Percentiles rank a stretch among this genome's conserved stretches.
phyloP scores from a whole-genome alignment of 352 stramenopile species.

The Phytophthora fragariae region DNA sequence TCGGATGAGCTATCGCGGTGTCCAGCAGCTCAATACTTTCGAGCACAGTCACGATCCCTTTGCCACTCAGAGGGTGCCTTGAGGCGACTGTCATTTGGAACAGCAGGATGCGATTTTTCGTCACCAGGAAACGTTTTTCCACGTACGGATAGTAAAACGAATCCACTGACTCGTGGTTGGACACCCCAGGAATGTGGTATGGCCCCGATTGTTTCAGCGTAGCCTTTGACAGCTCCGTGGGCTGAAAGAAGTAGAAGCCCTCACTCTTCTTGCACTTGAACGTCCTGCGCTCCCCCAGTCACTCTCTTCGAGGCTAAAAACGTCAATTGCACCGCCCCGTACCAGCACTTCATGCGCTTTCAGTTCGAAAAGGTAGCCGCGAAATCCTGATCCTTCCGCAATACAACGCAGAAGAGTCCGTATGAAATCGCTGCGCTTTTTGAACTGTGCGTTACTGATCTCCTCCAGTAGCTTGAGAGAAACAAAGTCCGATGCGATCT shows the following conservation, averaged over 20 bases:
- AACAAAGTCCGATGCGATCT: conserved; percentile 1
- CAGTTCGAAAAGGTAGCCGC: conserved; percentile 1
- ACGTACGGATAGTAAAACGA: conserved; percentile 7
- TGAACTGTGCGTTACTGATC: not conserved
- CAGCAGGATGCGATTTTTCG: not conserved
- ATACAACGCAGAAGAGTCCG: not conserved
- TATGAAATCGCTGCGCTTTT: not conserved
- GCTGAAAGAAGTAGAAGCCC: conserved; percentile 6
- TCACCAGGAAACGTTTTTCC: not conserved
- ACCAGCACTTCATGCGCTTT: conserved; percentile 5
- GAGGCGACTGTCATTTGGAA: conserved; percentile 11
- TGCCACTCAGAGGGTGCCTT: conserved; percentile 9
- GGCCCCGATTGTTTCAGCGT: not conserved
- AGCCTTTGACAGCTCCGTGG: conserved; percentile 1
- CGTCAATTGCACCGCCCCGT: not conserved
- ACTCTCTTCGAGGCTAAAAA: not conserved
- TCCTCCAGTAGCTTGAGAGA: not conserved
- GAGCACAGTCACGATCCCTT: conserved; percentile 1
- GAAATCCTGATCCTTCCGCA: conserved; percentile 4
- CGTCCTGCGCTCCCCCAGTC: not conserved
- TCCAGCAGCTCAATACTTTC: conserved; percentile 4
- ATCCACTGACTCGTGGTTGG: conserved; percentile 9
- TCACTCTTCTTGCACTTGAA: not conserved
- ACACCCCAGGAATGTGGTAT: conserved; percentile 6
- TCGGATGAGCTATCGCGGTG: not conserved